Evolutionary conservation across 108 stramenopile species (phyloP).

Genomic region (Cyclotella sp.): DNA sequence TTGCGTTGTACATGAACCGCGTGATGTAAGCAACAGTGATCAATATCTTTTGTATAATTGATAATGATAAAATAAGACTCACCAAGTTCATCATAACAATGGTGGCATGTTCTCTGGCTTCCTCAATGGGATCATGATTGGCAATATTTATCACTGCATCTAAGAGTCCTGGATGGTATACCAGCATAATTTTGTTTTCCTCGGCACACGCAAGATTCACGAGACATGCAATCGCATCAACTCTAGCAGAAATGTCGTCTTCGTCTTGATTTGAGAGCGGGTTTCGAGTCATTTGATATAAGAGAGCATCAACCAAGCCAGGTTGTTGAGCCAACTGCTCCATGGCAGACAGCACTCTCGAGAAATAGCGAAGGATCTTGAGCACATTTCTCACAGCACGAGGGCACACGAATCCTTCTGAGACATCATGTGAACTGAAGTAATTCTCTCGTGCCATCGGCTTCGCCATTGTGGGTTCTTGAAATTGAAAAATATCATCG

Average conservation of each 20-base stretch:
- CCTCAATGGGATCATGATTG: slow-evolving; percentile 54
- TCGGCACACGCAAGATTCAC: slow-evolving; percentile 58
- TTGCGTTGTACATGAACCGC: not conserved
- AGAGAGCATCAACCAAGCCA: slow-evolving; percentile 45
- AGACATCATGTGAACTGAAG: slow-evolving; percentile 7
- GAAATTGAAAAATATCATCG: slow-evolving; percentile 51
- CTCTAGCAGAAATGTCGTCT: slow-evolving; percentile 37
- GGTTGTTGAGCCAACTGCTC: slow-evolving; percentile 40
- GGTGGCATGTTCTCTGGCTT: slow-evolving; percentile 60
- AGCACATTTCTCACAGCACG: slow-evolving; percentile 45
- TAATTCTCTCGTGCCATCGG: slow-evolving; percentile 17
- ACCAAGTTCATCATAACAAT: slow-evolving; percentile 64
- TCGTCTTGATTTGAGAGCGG: slow-evolving; percentile 30
- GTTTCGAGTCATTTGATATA: slow-evolving; percentile 47
- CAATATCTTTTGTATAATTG: not conserved
- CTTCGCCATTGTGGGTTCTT: slow-evolving; percentile 27
- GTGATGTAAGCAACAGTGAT: not conserved
- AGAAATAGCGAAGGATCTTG: slow-evolving; percentile 57
- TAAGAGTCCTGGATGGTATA: slow-evolving; percentile 48
- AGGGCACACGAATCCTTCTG: slow-evolving; percentile 27
- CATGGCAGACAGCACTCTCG: slow-evolving; percentile 63
- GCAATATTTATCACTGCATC: slow-evolving; percentile 50
- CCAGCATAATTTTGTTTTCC: slow-evolving; percentile 53
- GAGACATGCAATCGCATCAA: slow-evolving; percentile 49
- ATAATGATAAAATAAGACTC: not conserved